These are phyloP conservation scores for Narthecium ossifragum DNA, from an alignment of 106 monocot genomes.

Conservation along the genomic window DNA sequence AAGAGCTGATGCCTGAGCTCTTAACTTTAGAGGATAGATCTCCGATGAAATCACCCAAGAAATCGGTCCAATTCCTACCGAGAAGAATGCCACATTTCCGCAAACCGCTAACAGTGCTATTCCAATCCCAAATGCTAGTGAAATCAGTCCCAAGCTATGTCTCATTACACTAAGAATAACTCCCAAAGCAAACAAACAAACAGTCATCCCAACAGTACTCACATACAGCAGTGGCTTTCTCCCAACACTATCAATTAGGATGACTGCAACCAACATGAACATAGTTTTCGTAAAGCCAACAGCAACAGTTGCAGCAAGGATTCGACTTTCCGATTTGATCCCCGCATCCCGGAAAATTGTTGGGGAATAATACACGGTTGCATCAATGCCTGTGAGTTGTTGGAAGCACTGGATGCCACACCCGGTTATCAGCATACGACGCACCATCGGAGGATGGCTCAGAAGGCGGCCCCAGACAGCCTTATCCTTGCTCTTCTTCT, in stretches of 20 bases:
- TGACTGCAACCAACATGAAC: constrained; percentile 83
- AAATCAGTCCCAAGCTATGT: constrained; percentile 27
- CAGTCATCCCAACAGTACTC: constrained; percentile 91
- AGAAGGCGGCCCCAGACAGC: constrained; percentile 68
- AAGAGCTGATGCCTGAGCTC: constrained; percentile 83
- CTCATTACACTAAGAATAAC: constrained; percentile 40
- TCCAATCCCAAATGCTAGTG: constrained; percentile 32
- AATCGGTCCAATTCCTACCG: constrained; percentile 83
- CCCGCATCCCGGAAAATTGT: constrained; percentile 85
- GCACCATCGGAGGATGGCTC: constrained; percentile 54
- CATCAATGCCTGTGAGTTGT: constrained; percentile 92
- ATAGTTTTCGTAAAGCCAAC: constrained; percentile 84
- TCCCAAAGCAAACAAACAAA: constrained; percentile 49
- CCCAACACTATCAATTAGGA: constrained; percentile 82
- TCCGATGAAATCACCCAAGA: constrained; percentile 87
- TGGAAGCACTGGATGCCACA: constrained; percentile 94
- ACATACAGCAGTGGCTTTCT: constrained; percentile 83
- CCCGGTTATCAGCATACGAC: constrained; percentile 79
- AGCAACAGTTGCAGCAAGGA: constrained; percentile 92
- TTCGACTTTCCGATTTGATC: constrained; percentile 41
- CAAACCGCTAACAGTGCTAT: constrained; percentile 62
- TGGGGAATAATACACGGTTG: constrained; percentile 91
- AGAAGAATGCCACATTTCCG: constrained; percentile 92
- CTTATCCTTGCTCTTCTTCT: constrained; percentile 28
- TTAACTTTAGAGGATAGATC: constrained; percentile 73